A percentile compares a stretch with the other conserved stretches of the same genome.
These are phyloP conservation scores for Suhomyces sp. DNA, from an alignment of 805 yeast species.

Conservation along the genomic window DNA sequence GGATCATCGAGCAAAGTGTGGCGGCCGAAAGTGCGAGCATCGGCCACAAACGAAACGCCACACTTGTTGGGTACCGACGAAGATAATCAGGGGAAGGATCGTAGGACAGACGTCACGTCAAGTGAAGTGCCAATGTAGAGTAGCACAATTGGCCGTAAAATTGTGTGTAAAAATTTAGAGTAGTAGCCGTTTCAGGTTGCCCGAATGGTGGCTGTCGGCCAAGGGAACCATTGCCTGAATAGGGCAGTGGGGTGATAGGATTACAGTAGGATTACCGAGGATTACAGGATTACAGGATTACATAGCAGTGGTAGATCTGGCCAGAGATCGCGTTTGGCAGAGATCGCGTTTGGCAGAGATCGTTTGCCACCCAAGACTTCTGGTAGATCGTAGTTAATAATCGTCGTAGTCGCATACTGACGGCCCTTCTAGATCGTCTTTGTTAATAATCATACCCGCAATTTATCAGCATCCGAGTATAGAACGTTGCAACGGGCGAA, in stretches of 20 bases:
- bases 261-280: not conserved
- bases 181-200: not conserved
- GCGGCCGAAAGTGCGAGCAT: constrained; percentile 1
- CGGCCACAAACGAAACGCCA: constrained; percentile 2
- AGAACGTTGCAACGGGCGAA: not conserved
- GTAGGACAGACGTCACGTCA: not conserved
- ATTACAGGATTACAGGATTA: not conserved
- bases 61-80: not conserved
- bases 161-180: not conserved
- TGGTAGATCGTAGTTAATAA: constrained; percentile 4
- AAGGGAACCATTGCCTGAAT: not conserved
- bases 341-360: not conserved
- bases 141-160: not conserved
- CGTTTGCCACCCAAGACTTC: too few species aligned
- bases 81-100: not conserved
- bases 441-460: constrained; percentile 8
- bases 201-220: not conserved
- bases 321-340: not conserved
- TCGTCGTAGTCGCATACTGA: not conserved
- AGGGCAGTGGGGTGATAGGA: not conserved
- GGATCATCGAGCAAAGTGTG: not conserved
- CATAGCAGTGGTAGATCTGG: not conserved
- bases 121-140: not conserved
- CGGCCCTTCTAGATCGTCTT: not conserved
- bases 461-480: constrained; percentile 2